These are phyloP conservation scores for Fraxinus greggii DNA, from an alignment of 305 asterid species.

Conservation along the genomic window DNA sequence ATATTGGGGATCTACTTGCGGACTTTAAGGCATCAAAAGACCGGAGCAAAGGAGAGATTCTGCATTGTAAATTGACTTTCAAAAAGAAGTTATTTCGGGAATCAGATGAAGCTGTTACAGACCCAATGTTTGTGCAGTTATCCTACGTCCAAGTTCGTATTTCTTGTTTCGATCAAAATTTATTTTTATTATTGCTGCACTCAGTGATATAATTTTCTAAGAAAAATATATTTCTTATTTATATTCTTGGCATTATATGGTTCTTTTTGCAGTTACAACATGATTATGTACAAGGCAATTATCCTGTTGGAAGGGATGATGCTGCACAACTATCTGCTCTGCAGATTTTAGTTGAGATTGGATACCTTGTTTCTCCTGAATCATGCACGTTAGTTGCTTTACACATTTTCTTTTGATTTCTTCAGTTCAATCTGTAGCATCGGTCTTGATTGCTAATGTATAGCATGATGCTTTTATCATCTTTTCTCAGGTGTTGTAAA, in stretches of 20 bases:
- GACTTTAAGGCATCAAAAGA: conserved; percentile 94
- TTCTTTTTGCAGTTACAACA: conserved; percentile 74
- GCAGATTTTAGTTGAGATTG: conserved; percentile 86
- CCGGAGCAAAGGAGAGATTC: conserved; percentile 89
- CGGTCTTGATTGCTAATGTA: conserved; percentile 14
- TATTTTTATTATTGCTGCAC: not conserved
- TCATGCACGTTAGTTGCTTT: conserved; percentile 78
- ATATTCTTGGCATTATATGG: conserved; percentile 16
- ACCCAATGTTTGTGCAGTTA: conserved; percentile 90
- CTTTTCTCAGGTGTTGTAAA: conserved; percentile 19
- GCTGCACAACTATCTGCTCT: conserved; percentile 91
- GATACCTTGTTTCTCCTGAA: conserved; percentile 75
- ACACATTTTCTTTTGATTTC: conserved; percentile 21
- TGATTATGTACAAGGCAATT: conserved; percentile 85
- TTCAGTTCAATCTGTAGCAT: conserved; percentile 15
- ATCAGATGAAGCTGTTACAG: conserved; percentile 89
- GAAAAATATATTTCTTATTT: conserved; percentile 6
- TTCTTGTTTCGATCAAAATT: not conserved
- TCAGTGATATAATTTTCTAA: conserved; percentile 11
- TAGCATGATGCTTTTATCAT: conserved; percentile 7
- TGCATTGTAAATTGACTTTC: conserved; percentile 80
- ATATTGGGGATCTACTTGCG: conserved; percentile 90
- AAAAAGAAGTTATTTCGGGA: conserved; percentile 96
- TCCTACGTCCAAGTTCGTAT: conserved; percentile 84
- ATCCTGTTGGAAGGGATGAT: conserved; percentile 97